Conservation (phyloP, 139 green algal genomes). For the Klebsormidium nitens region DNA sequence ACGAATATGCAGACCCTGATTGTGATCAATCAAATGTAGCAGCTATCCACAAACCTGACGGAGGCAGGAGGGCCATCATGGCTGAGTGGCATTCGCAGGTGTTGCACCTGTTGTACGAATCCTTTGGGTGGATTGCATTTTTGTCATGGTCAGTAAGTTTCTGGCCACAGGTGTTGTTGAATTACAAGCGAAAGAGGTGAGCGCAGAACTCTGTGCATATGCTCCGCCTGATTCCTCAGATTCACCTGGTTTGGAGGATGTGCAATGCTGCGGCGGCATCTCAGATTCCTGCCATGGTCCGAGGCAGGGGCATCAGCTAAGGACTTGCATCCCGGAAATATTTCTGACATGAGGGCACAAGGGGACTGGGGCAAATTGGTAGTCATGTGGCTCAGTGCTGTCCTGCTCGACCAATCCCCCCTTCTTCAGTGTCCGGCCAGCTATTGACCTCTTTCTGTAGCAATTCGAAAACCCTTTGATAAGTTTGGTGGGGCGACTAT, state of each 20-base stretch:
- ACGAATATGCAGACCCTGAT: too few species aligned
- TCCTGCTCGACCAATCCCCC: too few species aligned
- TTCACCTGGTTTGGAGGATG: not conserved
- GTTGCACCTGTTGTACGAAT: slow-evolving; percentile 16
- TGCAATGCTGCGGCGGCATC: not conserved
- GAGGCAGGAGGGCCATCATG: too few species aligned
- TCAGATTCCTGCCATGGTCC: not conserved
- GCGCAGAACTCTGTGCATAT: not conserved
- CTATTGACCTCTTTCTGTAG: too few species aligned
- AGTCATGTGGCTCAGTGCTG: too few species aligned
- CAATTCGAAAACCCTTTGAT: not conserved
- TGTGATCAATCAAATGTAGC: too few species aligned
- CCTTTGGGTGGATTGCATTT: slow-evolving; percentile 13
- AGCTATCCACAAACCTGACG: too few species aligned
- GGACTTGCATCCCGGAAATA: not conserved
- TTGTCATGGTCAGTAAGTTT: slow-evolving; percentile 12
- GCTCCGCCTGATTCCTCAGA: not conserved
- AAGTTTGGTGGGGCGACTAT: not conserved
- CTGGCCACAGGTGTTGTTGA: slow-evolving; percentile 19
- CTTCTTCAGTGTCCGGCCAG: too few species aligned
- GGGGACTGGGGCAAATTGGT: not conserved
- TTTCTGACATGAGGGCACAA: slow-evolving; percentile 1
- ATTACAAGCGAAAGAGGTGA: slow-evolving; percentile 10
- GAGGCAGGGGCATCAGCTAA: not conserved
- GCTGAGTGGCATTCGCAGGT: slow-evolving; percentile 7